These are phyloP conservation scores for Rusavskia elegans DNA, from an alignment of 495 filamentous ascomycete genomes.

Conservation along the genomic window DNA sequence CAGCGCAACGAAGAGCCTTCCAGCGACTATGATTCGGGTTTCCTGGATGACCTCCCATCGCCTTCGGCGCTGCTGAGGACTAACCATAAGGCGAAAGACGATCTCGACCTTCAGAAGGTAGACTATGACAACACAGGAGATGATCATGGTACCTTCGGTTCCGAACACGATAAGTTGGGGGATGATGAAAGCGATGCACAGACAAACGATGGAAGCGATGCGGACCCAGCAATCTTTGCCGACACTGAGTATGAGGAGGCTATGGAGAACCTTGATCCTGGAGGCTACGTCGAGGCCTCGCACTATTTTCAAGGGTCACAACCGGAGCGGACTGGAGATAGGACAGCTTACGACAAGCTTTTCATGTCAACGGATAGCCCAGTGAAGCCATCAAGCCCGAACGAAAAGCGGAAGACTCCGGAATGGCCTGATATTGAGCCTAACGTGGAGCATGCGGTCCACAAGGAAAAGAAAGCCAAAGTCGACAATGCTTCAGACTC, in stretches of 20 bases:
- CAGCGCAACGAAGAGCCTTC: conserved; percentile 8
- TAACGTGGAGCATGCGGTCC: background rate
- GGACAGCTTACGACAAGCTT: background rate
- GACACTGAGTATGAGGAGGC: background rate
- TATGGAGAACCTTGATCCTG: background rate
- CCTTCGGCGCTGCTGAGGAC: conserved; percentile 17
- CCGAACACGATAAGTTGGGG: background rate
- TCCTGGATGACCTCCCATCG: conserved; percentile 27
- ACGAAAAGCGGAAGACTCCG: background rate
- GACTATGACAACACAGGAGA: background rate
- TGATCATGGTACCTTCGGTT: too few relatives aligned
- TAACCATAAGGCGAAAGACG: background rate
- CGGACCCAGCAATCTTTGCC: background rate
- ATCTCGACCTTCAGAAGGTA: background rate
- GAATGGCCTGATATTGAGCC: background rate
- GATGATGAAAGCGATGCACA: background rate
- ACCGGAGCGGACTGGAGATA: background rate
- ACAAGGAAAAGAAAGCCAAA: background rate
- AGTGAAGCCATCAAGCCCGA: conserved; percentile 4
- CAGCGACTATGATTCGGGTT: conserved; percentile 22
- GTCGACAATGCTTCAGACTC: background rate
- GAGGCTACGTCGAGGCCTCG: background rate
- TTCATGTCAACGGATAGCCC: conserved; percentile 7
- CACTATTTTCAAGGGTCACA: background rate
- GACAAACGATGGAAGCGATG: background rate